Base-by-base conservation (phyloP, 1,284 basidiomycete genomes). In the Ustilago hordei region DNA sequence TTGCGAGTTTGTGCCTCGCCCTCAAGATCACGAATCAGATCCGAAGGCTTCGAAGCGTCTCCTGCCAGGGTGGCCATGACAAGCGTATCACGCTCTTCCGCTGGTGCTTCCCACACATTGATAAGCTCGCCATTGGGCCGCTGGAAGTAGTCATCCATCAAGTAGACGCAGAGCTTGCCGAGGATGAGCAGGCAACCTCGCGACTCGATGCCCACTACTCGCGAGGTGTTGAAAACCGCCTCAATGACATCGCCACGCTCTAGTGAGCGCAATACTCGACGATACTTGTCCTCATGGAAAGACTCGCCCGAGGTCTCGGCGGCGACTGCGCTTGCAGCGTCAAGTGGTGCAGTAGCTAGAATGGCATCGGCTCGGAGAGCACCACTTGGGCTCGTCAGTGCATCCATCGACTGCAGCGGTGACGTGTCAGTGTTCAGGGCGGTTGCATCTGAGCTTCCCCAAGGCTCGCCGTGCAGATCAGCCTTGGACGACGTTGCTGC, bases 61-160 rank as follows among this genome's bases (percentile, higher is more conserved):
- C 65, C 93, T 12, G 87, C 87, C 8, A 94, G 91, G 48, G 95
- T 92, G 66, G 93, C 93, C 79, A 95, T 91, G 19, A 77, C 76
- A 3, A 81, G 71, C 15, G 77, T 63, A 53, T 84, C 84, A 32
- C 84, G 65, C 47, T 96, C 88, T 57, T 92, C 91, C 74, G 91
- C 90, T 0, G 94, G 93, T 3, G 94, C 94, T 79, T 96, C 93
- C 75, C 90, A 90, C 1, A 93, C 93, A 80, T 95, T 93, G 56
- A 97, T 92, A 41, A 98, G 91, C 85, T 96, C 95, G 0, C 94
- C 95, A 52, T 92, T 91, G 9, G 92, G 90, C 60, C 91, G 92
- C 85, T 96, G 93, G 15, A 96, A 92, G n/a, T 97, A 88, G 7
- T 95, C 95, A 81, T 98, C 95, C 15, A 98, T 88, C 88, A 98